Evolutionary conservation across 192 early-diverging fungal species (phyloP), one percentile per base, ranked within the genome.

Genomic region (Backusella liffmaniae): DNA sequence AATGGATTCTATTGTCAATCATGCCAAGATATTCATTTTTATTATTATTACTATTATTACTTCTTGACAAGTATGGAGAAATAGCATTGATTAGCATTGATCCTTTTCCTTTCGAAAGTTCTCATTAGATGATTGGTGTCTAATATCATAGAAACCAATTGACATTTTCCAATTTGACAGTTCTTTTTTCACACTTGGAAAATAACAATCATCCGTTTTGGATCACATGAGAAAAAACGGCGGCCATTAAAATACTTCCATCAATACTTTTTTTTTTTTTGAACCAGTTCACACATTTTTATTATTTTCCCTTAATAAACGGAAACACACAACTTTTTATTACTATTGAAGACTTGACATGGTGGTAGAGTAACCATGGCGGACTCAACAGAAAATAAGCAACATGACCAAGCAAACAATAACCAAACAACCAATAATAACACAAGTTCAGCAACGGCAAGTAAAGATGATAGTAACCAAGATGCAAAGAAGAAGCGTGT

Each of bases 401-500:
- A 72, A 39, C 42, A 41, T 29, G 30, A 46, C 70, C 70, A 39
- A 72, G 12, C 69, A 70, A 15, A 3, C 5, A 10, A n/a, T 53
- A n/a, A 16, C 49, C 15, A 51, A n/a, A 4, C 56, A 59, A 26
- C 0, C 21, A 59, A 62, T 29, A 62, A 29, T 29, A 62, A 62
- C 1, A 62, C 21, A 23, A 29, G 21, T 12, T 6, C 23, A 56
- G 23, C 18, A n/a, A 56, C 18, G 8, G 21, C 8, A 9, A 62
- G 6, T 10, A 62, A 62, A 62, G 56, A 42, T 26, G 41, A 72
- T 23, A 49, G 15, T 7, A 72, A 44, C 29, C 70, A 72, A 0
- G 88, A 89, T 26, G 68, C 84, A 32, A 88, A 88, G 66, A 90
- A 90, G 81, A 90, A 90, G 67, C 77, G 88, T 66, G 78, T 81